Evolutionary conservation across 345 rosid genomes (phyloP).

Genomic region (Angophora floribunda): DNA sequence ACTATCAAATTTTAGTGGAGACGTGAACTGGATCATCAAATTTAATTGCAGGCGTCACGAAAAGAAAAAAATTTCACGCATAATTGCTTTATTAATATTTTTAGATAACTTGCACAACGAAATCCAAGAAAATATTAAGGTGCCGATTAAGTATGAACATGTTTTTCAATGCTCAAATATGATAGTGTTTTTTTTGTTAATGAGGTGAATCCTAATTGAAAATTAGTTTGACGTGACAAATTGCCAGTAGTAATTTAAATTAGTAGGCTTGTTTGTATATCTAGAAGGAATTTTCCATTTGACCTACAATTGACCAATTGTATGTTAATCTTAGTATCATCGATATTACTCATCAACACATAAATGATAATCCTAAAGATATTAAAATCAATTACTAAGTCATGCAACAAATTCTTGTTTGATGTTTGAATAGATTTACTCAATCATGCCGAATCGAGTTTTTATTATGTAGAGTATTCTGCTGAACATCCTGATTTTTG

Average conservation of each 20-base stretch:
- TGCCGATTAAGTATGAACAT: background rate
- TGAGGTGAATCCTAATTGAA: accelerated
- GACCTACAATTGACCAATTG: background rate
- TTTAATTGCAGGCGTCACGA: too few species aligned
- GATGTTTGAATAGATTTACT: background rate
- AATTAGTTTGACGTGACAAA: background rate
- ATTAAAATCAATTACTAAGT: background rate
- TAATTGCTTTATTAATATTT: too few species aligned
- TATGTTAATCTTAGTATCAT: accelerated
- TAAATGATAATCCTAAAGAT: background rate
- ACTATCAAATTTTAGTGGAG: background rate
- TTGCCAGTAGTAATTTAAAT: background rate
- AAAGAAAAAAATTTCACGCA: background rate
- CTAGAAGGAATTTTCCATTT: background rate
- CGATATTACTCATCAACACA: background rate
- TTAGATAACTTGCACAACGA: background rate
- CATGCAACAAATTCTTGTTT: accelerated
- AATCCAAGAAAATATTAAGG: background rate
- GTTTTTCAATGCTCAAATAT: background rate
- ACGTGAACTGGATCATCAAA: background rate
- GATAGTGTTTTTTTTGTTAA: too few species aligned
- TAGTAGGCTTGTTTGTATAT: accelerated
- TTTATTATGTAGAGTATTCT: accelerated
- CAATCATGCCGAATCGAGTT: background rate
- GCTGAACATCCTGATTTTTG: background rate